A percentile compares a stretch with the other conserved stretches of the same genome.
These are phyloP conservation scores for Yarrowia osloensis DNA, from an alignment of 805 yeast genomes.

Conservation along the genomic window DNA sequence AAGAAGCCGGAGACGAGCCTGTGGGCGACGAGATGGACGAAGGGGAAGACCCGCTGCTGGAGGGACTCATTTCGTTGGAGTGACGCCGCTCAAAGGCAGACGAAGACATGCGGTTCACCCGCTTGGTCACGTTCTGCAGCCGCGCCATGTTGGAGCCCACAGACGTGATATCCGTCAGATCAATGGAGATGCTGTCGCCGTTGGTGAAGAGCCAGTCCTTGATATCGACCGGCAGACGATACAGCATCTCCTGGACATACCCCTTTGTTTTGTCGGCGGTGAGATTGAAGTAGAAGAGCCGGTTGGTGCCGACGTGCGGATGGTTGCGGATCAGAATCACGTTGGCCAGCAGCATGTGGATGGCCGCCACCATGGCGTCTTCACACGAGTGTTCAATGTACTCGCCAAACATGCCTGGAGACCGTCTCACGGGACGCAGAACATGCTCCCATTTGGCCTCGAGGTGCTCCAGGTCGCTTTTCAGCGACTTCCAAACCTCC, in stretches of 20 bases:
- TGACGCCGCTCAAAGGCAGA: not conserved
- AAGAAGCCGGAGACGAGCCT: conserved; percentile 5
- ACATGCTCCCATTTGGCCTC: conserved; percentile 18
- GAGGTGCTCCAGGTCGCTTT: not conserved
- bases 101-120: not conserved
- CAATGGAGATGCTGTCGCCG: conserved; percentile 10
- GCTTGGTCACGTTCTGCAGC: not conserved
- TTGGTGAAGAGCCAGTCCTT: conserved; percentile 30
- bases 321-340: conserved; percentile 20
- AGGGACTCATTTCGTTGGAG: conserved; percentile 15
- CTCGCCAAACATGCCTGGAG: not conserved
- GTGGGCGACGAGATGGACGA: conserved; percentile 3
- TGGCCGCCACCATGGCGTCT: conserved; percentile 24
- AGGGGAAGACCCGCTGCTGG: conserved; percentile 8
- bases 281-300: conserved; percentile 9
- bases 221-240: conserved; percentile 13
- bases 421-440: not conserved
- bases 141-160: conserved; percentile 27
- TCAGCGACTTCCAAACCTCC: not conserved
- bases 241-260: conserved; percentile 18
- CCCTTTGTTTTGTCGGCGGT: conserved; percentile 5
- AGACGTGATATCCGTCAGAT: conserved; percentile 8
- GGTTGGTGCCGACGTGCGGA: conserved; percentile 11
- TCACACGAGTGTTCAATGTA: conserved; percentile 12
- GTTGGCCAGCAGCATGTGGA: conserved; percentile 19